phyloP scores from a whole-genome alignment of 768 basidiomycete species.

The Tylopilus rubrobrunneus region DNA sequence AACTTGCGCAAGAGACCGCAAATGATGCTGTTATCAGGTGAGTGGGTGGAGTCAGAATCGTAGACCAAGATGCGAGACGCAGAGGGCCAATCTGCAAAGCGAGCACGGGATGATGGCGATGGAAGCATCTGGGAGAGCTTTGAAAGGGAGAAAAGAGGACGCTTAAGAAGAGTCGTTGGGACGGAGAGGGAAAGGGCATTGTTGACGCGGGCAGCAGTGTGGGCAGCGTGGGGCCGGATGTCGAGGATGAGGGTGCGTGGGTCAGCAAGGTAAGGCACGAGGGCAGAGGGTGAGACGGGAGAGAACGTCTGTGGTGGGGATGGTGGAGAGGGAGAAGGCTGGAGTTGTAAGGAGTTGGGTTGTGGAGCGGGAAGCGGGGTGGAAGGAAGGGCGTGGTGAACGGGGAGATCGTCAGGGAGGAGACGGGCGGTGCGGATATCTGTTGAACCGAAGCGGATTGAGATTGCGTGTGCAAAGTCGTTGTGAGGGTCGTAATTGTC shows the following conservation, averaged over 20 bases:
- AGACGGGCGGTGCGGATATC: slow-evolving; percentile 38
- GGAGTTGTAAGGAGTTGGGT: not conserved
- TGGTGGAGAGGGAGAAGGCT: not conserved
- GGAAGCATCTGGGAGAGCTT: slow-evolving; percentile 82
- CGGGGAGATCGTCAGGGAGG: slow-evolving; percentile 21
- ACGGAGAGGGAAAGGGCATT: slow-evolving; percentile 81
- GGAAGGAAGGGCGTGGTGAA: slow-evolving; percentile 12
- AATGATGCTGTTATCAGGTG: slow-evolving; percentile 66
- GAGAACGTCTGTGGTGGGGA: slow-evolving; percentile 16
- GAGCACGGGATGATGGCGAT: slow-evolving; percentile 47
- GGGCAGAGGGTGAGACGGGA: slow-evolving; percentile 27
- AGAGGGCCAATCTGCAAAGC: slow-evolving; percentile 57
- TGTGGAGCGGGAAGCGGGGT: slow-evolving; percentile 4
- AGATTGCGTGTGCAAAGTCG: slow-evolving; percentile 54
- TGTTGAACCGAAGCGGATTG: slow-evolving; percentile 39
- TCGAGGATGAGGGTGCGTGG: slow-evolving; percentile 68
- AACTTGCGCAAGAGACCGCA: slow-evolving; percentile 76
- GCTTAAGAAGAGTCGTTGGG: slow-evolving; percentile 90
- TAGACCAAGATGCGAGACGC: slow-evolving; percentile 74
- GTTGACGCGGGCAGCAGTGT: slow-evolving; percentile 60
- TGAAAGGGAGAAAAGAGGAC: slow-evolving; percentile 79
- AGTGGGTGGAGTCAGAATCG: slow-evolving; percentile 68
- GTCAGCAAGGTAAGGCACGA: slow-evolving; percentile 32
- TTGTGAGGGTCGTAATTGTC: slow-evolving; percentile 27
- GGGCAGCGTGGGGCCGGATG: slow-evolving; percentile 80